A percentile compares a stretch with the other conserved stretches of the same genome.
Evolutionary conservation across 331 rosid species (phyloP).

Genomic region (Acacia concinna): DNA sequence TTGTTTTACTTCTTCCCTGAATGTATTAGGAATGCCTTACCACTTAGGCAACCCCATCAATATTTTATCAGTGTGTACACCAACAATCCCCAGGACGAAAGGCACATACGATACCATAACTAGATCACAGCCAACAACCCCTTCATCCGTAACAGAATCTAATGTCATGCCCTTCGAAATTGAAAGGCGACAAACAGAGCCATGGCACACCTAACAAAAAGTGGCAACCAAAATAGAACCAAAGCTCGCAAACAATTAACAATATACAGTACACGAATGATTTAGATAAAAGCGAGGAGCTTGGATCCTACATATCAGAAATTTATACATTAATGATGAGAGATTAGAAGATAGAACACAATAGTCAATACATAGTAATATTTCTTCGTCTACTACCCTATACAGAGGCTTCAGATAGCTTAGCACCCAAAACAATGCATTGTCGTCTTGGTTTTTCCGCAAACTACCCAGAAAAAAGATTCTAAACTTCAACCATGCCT

Average conservation of each 20-base stretch:
- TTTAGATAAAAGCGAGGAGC: constrained; percentile 13
- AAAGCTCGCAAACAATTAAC: background rate
- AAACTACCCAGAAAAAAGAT: constrained; percentile 41
- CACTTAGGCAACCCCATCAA: background rate
- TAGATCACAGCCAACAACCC: background rate
- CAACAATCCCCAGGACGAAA: background rate
- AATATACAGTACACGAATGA: constrained; percentile 28
- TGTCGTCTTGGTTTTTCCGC: background rate
- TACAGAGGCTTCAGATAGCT: constrained; percentile 25
- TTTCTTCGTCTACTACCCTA: constrained; percentile 37
- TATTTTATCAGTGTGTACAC: background rate
- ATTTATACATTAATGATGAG: constrained; percentile 48
- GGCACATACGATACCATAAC: background rate
- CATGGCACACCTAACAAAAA: background rate
- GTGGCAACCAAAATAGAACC: background rate
- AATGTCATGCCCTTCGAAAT: background rate
- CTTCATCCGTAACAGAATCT: no score
- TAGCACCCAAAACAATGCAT: constrained; percentile 31
- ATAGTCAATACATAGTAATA: constrained; percentile 25
- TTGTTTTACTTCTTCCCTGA: background rate
- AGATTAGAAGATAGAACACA: constrained; percentile 35
- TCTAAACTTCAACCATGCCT: constrained; percentile 44
- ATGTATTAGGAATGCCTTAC: background rate
- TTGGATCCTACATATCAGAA: constrained; percentile 12
- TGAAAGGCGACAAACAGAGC: background rate